These are phyloP conservation scores for Tetragonia tetragonoides DNA, from an alignment of 148 eudicot species.

Conservation along the genomic window DNA sequence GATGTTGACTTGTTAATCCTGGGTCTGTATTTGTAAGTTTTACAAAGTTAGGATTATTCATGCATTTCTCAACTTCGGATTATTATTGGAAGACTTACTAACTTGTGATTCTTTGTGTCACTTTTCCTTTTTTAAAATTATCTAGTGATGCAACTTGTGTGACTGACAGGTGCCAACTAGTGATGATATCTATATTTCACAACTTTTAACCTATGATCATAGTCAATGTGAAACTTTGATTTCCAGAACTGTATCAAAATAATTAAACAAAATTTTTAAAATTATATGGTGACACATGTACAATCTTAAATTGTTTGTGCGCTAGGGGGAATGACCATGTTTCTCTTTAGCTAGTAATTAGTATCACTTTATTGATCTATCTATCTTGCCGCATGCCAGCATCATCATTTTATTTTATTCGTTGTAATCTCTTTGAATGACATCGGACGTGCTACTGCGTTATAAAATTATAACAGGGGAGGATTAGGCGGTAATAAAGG, in stretches of 20 bases:
- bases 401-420: not conserved
- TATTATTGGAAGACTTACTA: too few species aligned
- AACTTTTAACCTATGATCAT: not conserved
- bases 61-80: too few species aligned
- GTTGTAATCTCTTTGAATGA: not conserved
- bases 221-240: not conserved
- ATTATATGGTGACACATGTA: not conserved
- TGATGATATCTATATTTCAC: not conserved
- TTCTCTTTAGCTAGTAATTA: not conserved
- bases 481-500: constrained; percentile 66
- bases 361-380: too few species aligned
- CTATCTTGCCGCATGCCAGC: not conserved
- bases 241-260: not conserved
- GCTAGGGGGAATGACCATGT: not conserved
- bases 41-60: too few species aligned
- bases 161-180: not conserved
- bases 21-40: too few species aligned
- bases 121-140: too few species aligned
- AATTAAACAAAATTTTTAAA: not conserved
- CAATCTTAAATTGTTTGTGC: not conserved
- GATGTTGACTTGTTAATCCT: too few species aligned
- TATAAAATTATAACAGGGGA: constrained; percentile 57
- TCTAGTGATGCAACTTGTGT: not conserved
- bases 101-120: too few species aligned
- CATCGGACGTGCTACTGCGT: constrained; percentile 16